Conservation (phyloP, 805 yeast species). For the Grigorovia jiainica region DNA sequence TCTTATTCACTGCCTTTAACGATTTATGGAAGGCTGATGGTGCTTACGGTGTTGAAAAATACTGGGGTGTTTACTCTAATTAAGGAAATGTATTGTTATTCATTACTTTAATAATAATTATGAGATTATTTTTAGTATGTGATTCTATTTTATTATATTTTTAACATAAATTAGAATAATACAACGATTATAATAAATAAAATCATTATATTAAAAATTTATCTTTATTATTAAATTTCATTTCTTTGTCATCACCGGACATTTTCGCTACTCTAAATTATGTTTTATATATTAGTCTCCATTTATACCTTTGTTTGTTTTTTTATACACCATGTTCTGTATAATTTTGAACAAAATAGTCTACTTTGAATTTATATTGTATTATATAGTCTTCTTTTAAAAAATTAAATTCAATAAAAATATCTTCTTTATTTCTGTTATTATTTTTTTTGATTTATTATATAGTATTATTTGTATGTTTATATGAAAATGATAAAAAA, state of each 20-base stretch:
- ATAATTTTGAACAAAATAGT: too few species aligned
- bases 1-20: slow-evolving; percentile 78
- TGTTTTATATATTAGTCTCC: not conserved
- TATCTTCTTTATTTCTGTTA: too few species aligned
- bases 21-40: slow-evolving; percentile 86
- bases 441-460: too few species aligned
- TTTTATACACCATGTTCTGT: not conserved
- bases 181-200: not conserved
- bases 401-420: too few species aligned
- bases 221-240: too few species aligned
- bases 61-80: slow-evolving; percentile 62
- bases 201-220: too few species aligned
- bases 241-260: not conserved
- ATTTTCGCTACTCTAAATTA: not conserved
- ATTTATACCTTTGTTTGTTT: not conserved
- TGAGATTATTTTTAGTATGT: too few species aligned
- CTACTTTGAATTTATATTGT: not conserved
- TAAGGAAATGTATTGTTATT: slow-evolving; percentile 56
- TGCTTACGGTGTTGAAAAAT: slow-evolving; percentile 60
- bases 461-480: too few species aligned
- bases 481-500: not conserved
- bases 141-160: not conserved
- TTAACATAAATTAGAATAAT: not conserved
- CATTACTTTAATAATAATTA: too few species aligned
- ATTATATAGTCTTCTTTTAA: too few species aligned